phyloP scores from a whole-genome alignment of 225 moss, liverwort and hornwort genomes.

The Straminergon stramineum region DNA sequence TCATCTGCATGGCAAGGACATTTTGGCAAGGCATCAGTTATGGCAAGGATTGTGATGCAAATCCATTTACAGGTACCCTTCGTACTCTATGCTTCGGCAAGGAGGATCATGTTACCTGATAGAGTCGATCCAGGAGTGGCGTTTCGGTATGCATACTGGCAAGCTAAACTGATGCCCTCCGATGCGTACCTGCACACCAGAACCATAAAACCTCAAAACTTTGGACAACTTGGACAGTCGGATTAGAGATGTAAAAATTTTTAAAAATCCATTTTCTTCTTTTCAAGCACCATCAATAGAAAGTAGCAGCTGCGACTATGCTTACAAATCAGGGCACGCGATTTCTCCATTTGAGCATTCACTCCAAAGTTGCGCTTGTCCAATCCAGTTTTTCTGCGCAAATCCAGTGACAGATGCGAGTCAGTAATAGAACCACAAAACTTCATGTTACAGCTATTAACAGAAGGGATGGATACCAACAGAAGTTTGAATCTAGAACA shows the following conservation, averaged over 20 bases:
- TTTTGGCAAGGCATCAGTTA: background rate
- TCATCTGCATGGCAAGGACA: constrained; percentile 36
- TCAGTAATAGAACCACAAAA: background rate
- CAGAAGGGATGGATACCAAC: background rate
- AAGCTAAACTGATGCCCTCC: constrained; percentile 73
- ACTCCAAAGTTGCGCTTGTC: constrained; percentile 45
- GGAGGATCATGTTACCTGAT: constrained; percentile 11
- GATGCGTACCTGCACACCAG: constrained; percentile 44
- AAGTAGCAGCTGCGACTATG: background rate
- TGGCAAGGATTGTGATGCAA: background rate
- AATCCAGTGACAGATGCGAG: background rate
- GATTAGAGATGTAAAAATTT: background rate
- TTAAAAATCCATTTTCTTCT: background rate
- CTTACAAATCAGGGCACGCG: constrained; percentile 57
- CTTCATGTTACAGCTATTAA: background rate
- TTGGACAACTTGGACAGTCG: background rate
- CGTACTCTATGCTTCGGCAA: background rate
- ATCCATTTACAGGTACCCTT: background rate
- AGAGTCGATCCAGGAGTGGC: constrained; percentile 68
- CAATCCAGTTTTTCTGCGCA: constrained; percentile 49
- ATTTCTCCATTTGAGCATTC: constrained; percentile 44
- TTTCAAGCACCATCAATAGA: background rate
- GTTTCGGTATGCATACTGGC: constrained; percentile 73
- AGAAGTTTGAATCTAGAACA: background rate
- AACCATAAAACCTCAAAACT: background rate